Conservation (phyloP, 495 filamentous ascomycete species). For the Rostrohypoxylon terebratum region DNA sequence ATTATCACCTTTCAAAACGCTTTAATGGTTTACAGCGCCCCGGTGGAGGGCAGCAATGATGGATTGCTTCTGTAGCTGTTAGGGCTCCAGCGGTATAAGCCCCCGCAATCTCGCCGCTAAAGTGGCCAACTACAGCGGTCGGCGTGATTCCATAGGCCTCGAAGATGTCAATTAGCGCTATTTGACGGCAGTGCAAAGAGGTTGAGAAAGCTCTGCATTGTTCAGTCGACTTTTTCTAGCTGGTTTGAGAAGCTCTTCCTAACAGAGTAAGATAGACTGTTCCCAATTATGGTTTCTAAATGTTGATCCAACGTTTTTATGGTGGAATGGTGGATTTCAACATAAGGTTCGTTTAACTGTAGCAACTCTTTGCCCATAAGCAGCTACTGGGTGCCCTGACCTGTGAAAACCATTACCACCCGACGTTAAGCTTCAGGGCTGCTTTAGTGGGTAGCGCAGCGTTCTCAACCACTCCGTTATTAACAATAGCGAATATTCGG, state of each 20-base stretch:
- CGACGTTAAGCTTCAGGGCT: conserved; percentile 19
- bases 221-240: conserved; percentile 42
- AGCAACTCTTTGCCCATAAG: conserved; percentile 45
- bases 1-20: no score
- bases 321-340: conserved; percentile 22
- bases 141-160: conserved; percentile 58
- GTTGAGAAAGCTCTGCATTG: conserved; percentile 52
- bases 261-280: conserved; percentile 17
- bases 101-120: conserved; percentile 58
- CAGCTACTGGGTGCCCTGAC: conserved; percentile 51
- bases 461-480: conserved; percentile 25
- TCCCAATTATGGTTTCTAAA: conserved; percentile 8
- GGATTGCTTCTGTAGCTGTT: conserved; percentile 47
- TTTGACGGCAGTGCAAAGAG: conserved; percentile 59
- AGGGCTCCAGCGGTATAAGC: conserved; percentile 54
- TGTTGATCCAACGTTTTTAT: conserved; percentile 27
- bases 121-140: conserved; percentile 54
- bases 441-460: conserved; percentile 16
- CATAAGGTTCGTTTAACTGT: conserved; percentile 29
- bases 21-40: conserved; percentile 45
- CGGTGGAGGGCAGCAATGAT: conserved; percentile 51
- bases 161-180: conserved; percentile 64
- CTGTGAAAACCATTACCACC: conserved; percentile 43
- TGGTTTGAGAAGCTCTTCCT: conserved; percentile 32
- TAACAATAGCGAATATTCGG: conserved; percentile 32